phyloP scores from a whole-genome alignment of 495 filamentous ascomycete genomes.

The Daldinia caldariorum region DNA sequence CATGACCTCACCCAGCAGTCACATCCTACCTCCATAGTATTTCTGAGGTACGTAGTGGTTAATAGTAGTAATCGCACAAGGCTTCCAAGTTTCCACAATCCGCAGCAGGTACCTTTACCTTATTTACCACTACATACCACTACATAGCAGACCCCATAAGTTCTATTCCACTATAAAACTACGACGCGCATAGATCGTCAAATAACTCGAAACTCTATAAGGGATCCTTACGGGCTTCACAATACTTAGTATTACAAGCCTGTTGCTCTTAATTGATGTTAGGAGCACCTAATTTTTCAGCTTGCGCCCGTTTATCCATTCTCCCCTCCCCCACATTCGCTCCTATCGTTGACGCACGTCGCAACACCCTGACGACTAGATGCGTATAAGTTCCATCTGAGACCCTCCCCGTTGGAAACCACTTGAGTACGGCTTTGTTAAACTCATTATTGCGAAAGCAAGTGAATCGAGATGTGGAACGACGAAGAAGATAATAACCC shows the following conservation, averaged over 20 bases:
- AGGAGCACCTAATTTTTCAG: conserved; percentile 8
- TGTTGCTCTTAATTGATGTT: conserved; percentile 16
- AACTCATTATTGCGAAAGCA: conserved; percentile 7
- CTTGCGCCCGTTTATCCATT: background rate
- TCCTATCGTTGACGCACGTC: conserved; percentile 8
- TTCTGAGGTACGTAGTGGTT: background rate
- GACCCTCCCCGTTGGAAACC: conserved; percentile 1
- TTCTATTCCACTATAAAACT: conserved; percentile 23
- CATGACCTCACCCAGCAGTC: conserved; percentile 43
- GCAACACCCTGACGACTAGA: conserved; percentile 5
- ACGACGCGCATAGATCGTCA: conserved; percentile 15
- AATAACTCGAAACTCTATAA: conserved; percentile 1
- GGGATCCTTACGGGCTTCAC: background rate
- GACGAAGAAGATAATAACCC: conserved; percentile 93
- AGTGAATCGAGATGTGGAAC: conserved; percentile 71
- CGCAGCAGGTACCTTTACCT: background rate
- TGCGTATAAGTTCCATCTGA: conserved; percentile 14
- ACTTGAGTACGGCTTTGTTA: conserved; percentile 33
- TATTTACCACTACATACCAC: background rate
- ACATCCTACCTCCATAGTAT: conserved; percentile 10
- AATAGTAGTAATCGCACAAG: conserved; percentile 16
- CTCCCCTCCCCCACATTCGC: conserved; percentile 11
- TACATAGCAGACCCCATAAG: background rate
- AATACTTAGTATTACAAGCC: background rate
- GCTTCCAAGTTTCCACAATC: conserved; percentile 37